Conservation (phyloP, 768 basidiomycete species). For the Exsudoporus frostii region DNA sequence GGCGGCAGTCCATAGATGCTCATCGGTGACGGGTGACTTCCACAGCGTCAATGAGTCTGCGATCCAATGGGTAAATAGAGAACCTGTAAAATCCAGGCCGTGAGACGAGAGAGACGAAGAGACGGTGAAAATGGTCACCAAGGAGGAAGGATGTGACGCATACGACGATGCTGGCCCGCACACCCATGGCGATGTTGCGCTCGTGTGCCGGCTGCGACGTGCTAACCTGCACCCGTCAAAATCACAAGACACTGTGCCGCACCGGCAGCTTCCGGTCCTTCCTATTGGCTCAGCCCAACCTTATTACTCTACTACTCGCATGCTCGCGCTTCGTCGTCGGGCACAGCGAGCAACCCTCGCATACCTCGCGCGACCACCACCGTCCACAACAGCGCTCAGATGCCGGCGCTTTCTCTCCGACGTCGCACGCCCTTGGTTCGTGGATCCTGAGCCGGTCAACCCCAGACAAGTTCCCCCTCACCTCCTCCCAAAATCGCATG, state of each 20-base stretch:
- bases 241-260: constrained; percentile 13
- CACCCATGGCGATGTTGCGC: constrained; percentile 47
- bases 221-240: not conserved
- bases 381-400: not conserved
- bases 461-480: constrained; percentile 23
- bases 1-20: constrained; percentile 79
- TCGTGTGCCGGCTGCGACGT: constrained; percentile 8
- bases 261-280: constrained; percentile 15
- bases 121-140: constrained; percentile 40
- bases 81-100: constrained; percentile 41
- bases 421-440: constrained; percentile 57
- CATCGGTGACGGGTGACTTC: constrained; percentile 85
- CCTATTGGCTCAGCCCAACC: constrained; percentile 3
- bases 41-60: constrained; percentile 89
- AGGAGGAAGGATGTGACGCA: constrained; percentile 78
- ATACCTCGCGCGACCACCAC: not conserved
- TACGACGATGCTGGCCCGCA: constrained; percentile 71
- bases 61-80: constrained; percentile 87
- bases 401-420: constrained; percentile 13
- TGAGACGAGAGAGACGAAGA: not conserved
- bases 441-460: constrained; percentile 43
- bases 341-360: constrained; percentile 4
- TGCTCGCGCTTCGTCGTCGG: constrained; percentile 21
- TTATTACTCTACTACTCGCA: not conserved
- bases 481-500: constrained; percentile 27